Base-by-base conservation (phyloP, 2,329 filamentous ascomycete species). In the Ophiostoma angusticollis region DNA sequence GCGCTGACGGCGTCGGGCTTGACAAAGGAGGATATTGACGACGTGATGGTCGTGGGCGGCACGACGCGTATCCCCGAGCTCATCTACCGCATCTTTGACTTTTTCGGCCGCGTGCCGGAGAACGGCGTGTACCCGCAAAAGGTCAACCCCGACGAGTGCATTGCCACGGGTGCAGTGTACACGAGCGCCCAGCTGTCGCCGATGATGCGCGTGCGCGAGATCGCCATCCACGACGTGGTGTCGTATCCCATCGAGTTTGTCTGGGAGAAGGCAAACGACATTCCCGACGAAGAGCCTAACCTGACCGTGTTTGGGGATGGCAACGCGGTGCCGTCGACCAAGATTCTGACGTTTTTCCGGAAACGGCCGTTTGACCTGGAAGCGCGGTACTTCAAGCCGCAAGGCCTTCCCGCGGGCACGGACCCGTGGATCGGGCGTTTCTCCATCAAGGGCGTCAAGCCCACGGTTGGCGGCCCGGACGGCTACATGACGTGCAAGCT, bases 401-500 rank as follows among this genome's bases (percentile, higher is more conserved):
- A 93, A 32, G 63, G 72, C 39, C 77, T 98, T 8, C 91, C 91
- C 14, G 86, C 87, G 54, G 93, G 89, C 71, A 71, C 80, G 46
- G 84, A 85, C 58, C 84, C 91, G 34, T 96, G 89, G 83, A 95
- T 98, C 51, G 91, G 91, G 41, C 80, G 85, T 48, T 98, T 98
- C 69, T 94, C 87, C 30, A 86, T 98, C 60, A 98, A 98, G 75
- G 84, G 83, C 32, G 89, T 98, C 56, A 87, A 95, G 73, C 81
- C 85, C 28, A 54, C 53, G 29, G 41, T 47, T 35, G 85, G 93
- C 56, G 74, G 79, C 49, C 87, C 91, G 58, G 84, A 93, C 44
- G 91, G 96, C 59, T 98, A 96, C 62, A 96, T 98, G 89, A 93
- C 96, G 55, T 98, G 91, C 80, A 98, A 98, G 70, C 79, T 98